Base-by-base conservation (phyloP, 768 basidiomycete genomes). In the Psilocybe sp. region DNA sequence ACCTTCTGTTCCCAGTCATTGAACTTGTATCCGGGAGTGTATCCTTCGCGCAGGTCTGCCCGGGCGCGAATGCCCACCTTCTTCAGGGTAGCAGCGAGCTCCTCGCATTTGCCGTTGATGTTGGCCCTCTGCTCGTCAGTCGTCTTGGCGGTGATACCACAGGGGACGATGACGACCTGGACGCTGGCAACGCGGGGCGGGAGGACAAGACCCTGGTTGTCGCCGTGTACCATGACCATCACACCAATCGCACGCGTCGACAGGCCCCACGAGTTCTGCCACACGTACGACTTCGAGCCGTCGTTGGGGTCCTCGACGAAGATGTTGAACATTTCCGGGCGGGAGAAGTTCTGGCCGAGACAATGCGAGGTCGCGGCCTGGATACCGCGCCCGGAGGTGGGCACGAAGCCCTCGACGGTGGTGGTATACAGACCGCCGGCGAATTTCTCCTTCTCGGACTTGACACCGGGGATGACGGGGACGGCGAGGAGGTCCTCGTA, bases 1-100 rank as follows among this genome's bases (percentile, higher is more conserved):
- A 89, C 92, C 83, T 96, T 92, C 71, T 98, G 88, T 74, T 99
- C 97, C 94, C 96, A 98, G 62, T 98, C 92, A 65, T 98, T 97
- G 76, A 97, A 99, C 73, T 99, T 99, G 75, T 88, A 98, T 28
- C 97, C 97, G 8, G 97, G 97, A 28, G 96, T 98, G 69, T 98
- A 97, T 7, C 90, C 93, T 3, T 98, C 97, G 51, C 96, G 75
- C 54, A 94, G 73, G 73, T 99, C 97, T 1, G 92, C 92, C 68
- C 87, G 92, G 32, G 91, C 90, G 54, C 89, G 77, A 55, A 98
- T 68, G 40, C 83, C 93, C 6, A 76, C 76, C 59, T 82, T 83
- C 67, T 82, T 80, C 54, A 99, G 72, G 18, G 72, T 79, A 64
- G 77, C 74, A 34, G 89, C 92, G 51, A 97, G 79, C 52, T 85